Conservation (phyloP, 805 yeast genomes). For the Zygoascus biomembranicola region DNA sequence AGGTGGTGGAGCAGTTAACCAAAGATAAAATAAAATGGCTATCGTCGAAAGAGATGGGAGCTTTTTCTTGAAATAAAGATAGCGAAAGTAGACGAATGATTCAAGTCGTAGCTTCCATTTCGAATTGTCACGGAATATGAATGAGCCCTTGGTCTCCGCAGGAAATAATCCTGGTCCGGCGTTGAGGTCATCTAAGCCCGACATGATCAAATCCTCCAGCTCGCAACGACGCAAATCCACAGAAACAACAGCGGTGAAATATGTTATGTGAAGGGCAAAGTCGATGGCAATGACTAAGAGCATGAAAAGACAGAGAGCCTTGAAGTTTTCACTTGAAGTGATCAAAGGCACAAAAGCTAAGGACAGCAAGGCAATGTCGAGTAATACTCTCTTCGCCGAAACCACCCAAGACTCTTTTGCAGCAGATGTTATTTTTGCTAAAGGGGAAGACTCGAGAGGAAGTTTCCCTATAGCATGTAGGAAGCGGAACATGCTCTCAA, state of each 20-base stretch:
- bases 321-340: slow-evolving; percentile 22
- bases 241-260: slow-evolving; percentile 53
- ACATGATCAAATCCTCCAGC: slow-evolving; percentile 39
- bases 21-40: slow-evolving; percentile 2
- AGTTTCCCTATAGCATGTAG: slow-evolving; percentile 33
- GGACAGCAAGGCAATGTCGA: neutral
- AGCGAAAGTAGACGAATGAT: slow-evolving; percentile 17
- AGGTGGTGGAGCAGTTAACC: slow-evolving; percentile 1
- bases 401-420: slow-evolving; percentile 31
- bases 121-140: neutral
- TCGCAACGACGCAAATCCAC: slow-evolving; percentile 61
- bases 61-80: slow-evolving; percentile 3
- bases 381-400: slow-evolving; percentile 31
- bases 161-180: too few relatives aligned
- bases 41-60: slow-evolving; percentile 1
- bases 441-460: slow-evolving; percentile 36
- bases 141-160: neutral
- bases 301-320: slow-evolving; percentile 39
- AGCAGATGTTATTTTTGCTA: slow-evolving; percentile 32
- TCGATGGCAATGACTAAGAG: slow-evolving; percentile 46
- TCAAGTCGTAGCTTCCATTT: slow-evolving; percentile 3
- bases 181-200: neutral
- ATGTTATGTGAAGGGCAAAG: slow-evolving; percentile 54
- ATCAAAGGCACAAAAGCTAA: neutral
- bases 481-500: slow-evolving; percentile 43